Conservation (phyloP, 1,284 basidiomycete species). For the Sutorius eximius region DNA sequence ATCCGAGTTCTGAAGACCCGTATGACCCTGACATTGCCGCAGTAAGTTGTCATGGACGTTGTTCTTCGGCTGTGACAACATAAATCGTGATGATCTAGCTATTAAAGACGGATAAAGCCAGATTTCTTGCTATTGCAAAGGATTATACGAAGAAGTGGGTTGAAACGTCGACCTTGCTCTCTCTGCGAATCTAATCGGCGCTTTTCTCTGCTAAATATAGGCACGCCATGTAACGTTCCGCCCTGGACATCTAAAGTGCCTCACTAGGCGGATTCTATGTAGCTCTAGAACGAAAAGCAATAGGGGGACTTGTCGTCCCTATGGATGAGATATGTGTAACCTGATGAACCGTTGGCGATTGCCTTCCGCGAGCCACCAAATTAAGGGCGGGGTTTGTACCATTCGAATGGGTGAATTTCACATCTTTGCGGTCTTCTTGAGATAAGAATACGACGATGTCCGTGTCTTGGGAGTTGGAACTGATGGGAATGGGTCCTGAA, state of each 20-base stretch:
- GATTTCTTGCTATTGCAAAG: conserved; percentile 71
- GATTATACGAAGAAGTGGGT: conserved; percentile 80
- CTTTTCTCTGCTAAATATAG: conserved; percentile 9
- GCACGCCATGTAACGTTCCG: conserved; percentile 24
- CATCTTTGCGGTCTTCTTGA: background rate
- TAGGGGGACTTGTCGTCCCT: background rate
- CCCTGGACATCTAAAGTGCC: background rate
- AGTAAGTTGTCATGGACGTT: conserved; percentile 40
- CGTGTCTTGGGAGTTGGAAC: conserved; percentile 1
- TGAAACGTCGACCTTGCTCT: background rate
- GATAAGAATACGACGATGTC: conserved; percentile 8
- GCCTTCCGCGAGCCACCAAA: conserved; percentile 3
- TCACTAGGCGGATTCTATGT: conserved; percentile 8
- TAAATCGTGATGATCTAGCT: conserved; percentile 41
- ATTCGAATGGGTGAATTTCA: conserved; percentile 10
- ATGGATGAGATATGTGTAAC: conserved; percentile 2
- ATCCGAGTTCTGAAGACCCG: conserved; percentile 87
- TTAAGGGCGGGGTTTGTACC: conserved; percentile 8
- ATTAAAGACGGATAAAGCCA: conserved; percentile 69
- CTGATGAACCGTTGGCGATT: background rate
- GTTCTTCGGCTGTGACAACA: background rate
- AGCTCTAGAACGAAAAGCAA: conserved; percentile 9
- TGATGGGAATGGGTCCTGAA: conserved; percentile 11
- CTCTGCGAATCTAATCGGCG: conserved; percentile 8
- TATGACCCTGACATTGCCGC: conserved; percentile 83